phyloP scores from a whole-genome alignment of 768 basidiomycete species.

The Polyporus arcularius region DNA sequence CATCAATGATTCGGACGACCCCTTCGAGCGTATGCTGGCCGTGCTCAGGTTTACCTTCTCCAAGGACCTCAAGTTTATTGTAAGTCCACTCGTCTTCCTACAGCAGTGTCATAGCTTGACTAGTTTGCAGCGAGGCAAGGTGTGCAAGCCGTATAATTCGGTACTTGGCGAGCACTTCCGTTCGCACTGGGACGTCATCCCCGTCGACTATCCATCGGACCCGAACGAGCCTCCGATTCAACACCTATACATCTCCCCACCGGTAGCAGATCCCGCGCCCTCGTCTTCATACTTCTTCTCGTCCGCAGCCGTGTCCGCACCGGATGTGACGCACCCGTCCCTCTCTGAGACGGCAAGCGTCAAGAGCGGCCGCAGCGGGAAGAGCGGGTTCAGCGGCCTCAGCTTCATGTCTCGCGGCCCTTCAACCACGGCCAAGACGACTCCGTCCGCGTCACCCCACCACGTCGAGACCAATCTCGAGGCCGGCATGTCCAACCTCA shows the following conservation, averaged over 20 bases:
- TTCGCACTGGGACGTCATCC: conserved; percentile 81
- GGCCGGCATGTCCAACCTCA: conserved; percentile 63
- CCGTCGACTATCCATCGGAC: conserved; percentile 54
- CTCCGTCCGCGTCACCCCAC: conserved; percentile 56
- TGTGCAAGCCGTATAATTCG: conserved; percentile 92
- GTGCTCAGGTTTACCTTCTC: conserved; percentile 86
- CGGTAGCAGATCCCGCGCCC: conserved; percentile 16
- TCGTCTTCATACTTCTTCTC: conserved; percentile 21
- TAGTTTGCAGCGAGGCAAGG: conserved; percentile 73
- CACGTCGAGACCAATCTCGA: conserved; percentile 46
- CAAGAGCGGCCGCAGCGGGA: conserved; percentile 59
- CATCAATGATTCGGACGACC: conserved; percentile 89
- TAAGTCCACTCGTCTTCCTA: conserved; percentile 26
- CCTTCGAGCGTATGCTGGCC: conserved; percentile 95
- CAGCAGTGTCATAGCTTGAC: not conserved
- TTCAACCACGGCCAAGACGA: conserved; percentile 54
- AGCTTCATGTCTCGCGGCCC: conserved; percentile 42
- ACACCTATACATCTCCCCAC: conserved; percentile 40
- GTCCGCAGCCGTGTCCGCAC: conserved; percentile 20
- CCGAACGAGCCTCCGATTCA: conserved; percentile 48
- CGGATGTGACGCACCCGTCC: conserved; percentile 16
- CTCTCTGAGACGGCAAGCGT: conserved; percentile 53
- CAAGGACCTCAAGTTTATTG: conserved; percentile 92
- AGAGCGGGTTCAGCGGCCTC: conserved; percentile 59
- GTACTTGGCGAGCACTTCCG: conserved; percentile 90